Percentiles rank a stretch among this genome's conserved stretches.
These are phyloP conservation scores for Marasmius tenuissimus DNA, from an alignment of 1,284 basidiomycete species.

Conservation along the genomic window DNA sequence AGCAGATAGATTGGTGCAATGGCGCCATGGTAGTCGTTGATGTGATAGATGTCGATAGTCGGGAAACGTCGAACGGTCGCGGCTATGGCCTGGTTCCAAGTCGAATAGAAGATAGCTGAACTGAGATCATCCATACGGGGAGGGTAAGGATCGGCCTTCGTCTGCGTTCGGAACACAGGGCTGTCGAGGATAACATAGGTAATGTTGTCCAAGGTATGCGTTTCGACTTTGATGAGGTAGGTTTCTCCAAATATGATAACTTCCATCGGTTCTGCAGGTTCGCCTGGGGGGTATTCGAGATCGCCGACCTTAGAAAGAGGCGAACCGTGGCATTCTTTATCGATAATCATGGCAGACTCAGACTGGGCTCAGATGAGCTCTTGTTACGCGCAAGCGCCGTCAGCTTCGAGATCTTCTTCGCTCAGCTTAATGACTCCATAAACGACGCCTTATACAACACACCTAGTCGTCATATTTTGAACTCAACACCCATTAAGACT, in stretches of 20 bases:
- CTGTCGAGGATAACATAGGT: constrained; percentile 91
- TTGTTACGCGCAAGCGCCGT: no score
- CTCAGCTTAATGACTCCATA: no score
- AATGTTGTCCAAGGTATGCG: constrained; percentile 89
- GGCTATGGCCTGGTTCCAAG: constrained; percentile 95
- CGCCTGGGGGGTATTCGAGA: constrained; percentile 87
- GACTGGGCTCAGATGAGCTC: no score
- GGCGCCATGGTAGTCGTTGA: constrained; percentile 92
- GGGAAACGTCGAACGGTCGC: constrained; percentile 83
- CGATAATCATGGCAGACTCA: no score
- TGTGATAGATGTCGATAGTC: constrained; percentile 85
- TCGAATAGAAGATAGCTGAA: constrained; percentile 95
- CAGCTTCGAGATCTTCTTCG: no score
- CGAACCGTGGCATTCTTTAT: no score
- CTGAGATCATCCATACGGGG: constrained; percentile 95
- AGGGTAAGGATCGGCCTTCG: constrained; percentile 91
- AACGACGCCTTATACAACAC: no score
- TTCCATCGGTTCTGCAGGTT: constrained; percentile 88
- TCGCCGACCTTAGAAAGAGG: constrained; percentile 97
- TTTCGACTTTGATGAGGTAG: constrained; percentile 93
- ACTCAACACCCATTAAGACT: no score
- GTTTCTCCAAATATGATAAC: constrained; percentile 94
- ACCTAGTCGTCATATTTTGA: no score
- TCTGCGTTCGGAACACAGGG: constrained; percentile 93
- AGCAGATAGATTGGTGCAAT: constrained; percentile 88